Evolutionary conservation across 371 early-diverging fungal species (phyloP), one percentile per base, ranked within the genome.

Genomic region (Saksenaea vasiformis): DNA sequence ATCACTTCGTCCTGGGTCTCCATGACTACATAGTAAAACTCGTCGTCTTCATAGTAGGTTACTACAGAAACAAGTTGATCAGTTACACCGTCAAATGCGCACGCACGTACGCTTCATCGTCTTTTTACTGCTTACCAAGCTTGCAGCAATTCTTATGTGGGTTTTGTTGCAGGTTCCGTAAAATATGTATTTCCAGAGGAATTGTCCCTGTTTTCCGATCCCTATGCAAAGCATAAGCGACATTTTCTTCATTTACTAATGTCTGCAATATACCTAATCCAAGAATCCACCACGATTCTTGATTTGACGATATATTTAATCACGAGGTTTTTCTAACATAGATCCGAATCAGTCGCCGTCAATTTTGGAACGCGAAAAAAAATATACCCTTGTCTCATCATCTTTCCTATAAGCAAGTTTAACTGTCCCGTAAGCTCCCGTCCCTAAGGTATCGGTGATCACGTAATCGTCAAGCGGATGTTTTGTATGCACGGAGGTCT

Each of bases 361-460:
- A 43, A 17, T 15, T 5, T 15, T 39, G 3, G 28, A 41, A 61
- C 19, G 66, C 13, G 38, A 56, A 36, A 44, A 62, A 67, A 27
- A 59, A 67, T 28, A 64, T 71, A 86, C 87, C 74, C 82, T 66
- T 57, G 68, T 63, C 14, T 71, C 70, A 69, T 87, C 86, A 19
- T 79, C 75, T 60, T 77, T 79, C 51, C 68, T 60, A 60, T 77
- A 76, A 15, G 78, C 88, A 13, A 89, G 69, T 59, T 86, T 83
- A 13, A 90, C 91, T 47, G 80, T 79, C 7, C 91, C 90, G 72
- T 90, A 91, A 14, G 92, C 85, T n/a, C 92, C 91, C 64, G 90
- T 83, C 5, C 92, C 92, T n/a, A 92, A 57, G 1, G 78, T 76
- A 38, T 79, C 82, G 19, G 87, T 53, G 60, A 88, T 82, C 2